A percentile compares a stretch with the other conserved stretches of the same genome.
These are phyloP conservation scores for Aspergillus vadensis DNA, from an alignment of 2,329 filamentous ascomycete species.

Conservation along the genomic window DNA sequence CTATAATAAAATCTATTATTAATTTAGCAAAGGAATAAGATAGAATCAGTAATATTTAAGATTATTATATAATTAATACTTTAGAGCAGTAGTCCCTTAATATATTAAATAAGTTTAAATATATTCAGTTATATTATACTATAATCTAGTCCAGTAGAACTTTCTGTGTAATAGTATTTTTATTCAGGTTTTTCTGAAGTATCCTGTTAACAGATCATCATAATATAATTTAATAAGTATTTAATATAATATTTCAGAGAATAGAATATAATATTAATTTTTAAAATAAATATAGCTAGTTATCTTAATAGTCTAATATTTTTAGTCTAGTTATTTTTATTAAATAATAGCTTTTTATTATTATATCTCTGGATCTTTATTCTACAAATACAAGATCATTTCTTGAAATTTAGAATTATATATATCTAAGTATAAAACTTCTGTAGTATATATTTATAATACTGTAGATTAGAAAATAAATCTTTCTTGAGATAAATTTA, in stretches of 20 bases:
- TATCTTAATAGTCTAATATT: not conserved
- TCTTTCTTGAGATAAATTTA: too few species aligned
- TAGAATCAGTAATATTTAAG: not conserved
- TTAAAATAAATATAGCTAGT: not conserved
- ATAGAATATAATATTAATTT: not conserved
- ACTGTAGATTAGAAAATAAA: constrained; percentile 3
- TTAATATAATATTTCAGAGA: not conserved
- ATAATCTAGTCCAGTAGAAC: not conserved
- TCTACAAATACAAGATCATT: not conserved
- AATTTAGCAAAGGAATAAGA: not conserved
- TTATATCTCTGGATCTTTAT: not conserved
- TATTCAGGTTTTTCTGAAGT: not conserved
- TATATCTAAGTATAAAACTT: not conserved
- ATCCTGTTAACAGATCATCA: not conserved
- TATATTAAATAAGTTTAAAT: not conserved
- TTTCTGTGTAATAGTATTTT: not conserved
- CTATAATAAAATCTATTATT: not conserved
- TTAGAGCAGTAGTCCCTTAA: not conserved
- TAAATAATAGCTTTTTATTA: not conserved
- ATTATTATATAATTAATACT: not conserved
- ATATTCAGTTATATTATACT: not conserved
- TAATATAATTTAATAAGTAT: not conserved
- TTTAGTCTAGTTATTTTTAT: not conserved
- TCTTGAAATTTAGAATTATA: not conserved
- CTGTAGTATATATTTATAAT: too few species aligned